Evolutionary conservation across 495 filamentous ascomycete genomes (phyloP), one percentile per base, ranked within the genome.

Genomic region (Podospora pseudocomata): DNA sequence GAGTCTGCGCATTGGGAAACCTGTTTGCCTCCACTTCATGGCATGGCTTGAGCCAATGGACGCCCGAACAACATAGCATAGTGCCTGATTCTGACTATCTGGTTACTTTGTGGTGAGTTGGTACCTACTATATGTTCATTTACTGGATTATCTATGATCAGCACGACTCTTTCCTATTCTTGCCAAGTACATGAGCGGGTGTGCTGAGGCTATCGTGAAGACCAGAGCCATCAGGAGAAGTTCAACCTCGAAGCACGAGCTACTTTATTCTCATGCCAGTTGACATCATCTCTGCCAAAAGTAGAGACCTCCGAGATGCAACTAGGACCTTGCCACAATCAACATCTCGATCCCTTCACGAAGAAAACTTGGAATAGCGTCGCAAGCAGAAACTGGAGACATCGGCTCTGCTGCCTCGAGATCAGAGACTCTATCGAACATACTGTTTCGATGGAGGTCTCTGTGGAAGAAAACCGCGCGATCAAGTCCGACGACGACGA

Each of bases 291-390:
- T 53, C 49, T 44, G 4, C 7, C 30, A 32, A 32, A 58, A 30
- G 15, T 27, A 16, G 15, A 54, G 32, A 11, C 3, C 18, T n/a
- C 28, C 32, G 9, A 28, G 30, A 53, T 54, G 30, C 20, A 16
- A 26, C 39, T 27, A 64, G 60, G 53, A 64, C 66, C 66, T 68
- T 68, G 66, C 30, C 60, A 59, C 66, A 53, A 28, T 16, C 26
- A 53, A 59, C 23, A 30, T 15, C 44, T 63, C 49, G 13, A 27
- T n/a, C 34, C 13, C 49, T 63, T 57, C 28, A 18, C 18, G 11
- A 44, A 64, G 39, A 49, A 49, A 49, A 13, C 39, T 13, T 49
- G 39, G 39, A 49, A 49, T 20, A 58, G 23, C 56, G 19, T 58
- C n/a, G 56, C 6, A 58, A 9, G n/a, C 16, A 27, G 18, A 2